phyloP scores from a whole-genome alignment of 2,329 filamentous ascomycete genomes.

The Fusarium xylarioides region DNA sequence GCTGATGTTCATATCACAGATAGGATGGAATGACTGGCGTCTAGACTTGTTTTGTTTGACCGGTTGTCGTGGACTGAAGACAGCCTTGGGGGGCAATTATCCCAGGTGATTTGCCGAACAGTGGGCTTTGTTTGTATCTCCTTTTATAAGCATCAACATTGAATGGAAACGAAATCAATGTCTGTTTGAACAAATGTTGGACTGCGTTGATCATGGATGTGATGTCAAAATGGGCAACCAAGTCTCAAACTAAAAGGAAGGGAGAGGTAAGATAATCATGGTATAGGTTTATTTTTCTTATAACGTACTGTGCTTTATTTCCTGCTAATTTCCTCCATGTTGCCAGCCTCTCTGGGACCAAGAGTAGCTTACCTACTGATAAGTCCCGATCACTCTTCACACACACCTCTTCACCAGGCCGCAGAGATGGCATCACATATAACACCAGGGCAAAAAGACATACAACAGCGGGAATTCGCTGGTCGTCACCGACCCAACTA shows the following conservation, averaged over 20 bases:
- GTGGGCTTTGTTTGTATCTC: neutral
- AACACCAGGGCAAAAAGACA: neutral
- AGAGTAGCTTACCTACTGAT: neutral
- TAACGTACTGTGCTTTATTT: too few relatives aligned
- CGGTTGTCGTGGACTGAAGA: neutral
- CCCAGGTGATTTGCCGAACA: neutral
- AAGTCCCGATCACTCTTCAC: neutral
- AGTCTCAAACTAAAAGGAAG: neutral
- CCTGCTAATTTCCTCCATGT: neutral
- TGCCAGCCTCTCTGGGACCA: neutral
- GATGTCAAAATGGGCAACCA: neutral
- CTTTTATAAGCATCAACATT: neutral
- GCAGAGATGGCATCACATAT: neutral
- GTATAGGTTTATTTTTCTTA: neutral
- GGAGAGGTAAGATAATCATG: neutral
- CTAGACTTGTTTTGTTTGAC: conserved; percentile 7
- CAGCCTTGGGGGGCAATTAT: neutral
- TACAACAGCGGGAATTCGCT: conserved; percentile 2
- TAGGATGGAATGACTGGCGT: neutral
- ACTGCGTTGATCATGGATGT: neutral
- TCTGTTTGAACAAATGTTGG: neutral
- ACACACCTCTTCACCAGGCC: neutral
- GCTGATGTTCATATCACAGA: neutral
- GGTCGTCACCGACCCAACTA: neutral
- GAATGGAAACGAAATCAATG: neutral